These are phyloP conservation scores for Elaeagnus macrophylla DNA, from an alignment of 306 rosid genomes.

Conservation along the genomic window DNA sequence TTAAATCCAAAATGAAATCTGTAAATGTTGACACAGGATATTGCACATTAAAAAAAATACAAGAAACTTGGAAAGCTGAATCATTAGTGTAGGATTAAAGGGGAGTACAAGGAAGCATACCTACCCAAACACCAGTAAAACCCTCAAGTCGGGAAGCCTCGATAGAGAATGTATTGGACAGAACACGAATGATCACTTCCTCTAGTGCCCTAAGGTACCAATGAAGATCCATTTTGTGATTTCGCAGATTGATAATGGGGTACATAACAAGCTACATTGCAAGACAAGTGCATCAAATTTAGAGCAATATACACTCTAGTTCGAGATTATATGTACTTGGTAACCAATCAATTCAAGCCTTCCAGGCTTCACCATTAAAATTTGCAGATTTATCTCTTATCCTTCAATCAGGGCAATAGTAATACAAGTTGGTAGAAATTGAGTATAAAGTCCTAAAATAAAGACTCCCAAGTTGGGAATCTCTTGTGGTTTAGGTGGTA, in stretches of 20 bases:
- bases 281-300: conserved; percentile 13
- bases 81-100: not conserved
- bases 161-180: conserved; percentile 63
- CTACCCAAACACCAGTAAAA: conserved; percentile 88
- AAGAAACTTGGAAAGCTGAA: no score
- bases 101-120: conserved; percentile 25
- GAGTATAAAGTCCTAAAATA: not conserved
- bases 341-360: not conserved
- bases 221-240: conserved; percentile 78
- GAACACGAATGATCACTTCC: conserved; percentile 68
- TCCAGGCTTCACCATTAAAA: not conserved
- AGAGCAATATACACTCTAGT: not conserved
- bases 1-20: no score
- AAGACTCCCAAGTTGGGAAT: no score
- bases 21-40: no score
- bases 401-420: not conserved
- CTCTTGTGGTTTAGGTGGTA: no score
- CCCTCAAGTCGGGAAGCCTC: conserved; percentile 63
- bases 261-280: conserved; percentile 63
- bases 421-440: not conserved
- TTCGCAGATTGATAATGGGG: conserved; percentile 80
- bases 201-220: conserved; percentile 85
- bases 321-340: not conserved
- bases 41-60: no score
- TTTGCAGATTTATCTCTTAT: not conserved